A percentile compares a stretch with the other conserved stretches of the same genome.
These are phyloP conservation scores for Euphorbia lathyris DNA, from an alignment of 345 rosid species.

Conservation along the genomic window DNA sequence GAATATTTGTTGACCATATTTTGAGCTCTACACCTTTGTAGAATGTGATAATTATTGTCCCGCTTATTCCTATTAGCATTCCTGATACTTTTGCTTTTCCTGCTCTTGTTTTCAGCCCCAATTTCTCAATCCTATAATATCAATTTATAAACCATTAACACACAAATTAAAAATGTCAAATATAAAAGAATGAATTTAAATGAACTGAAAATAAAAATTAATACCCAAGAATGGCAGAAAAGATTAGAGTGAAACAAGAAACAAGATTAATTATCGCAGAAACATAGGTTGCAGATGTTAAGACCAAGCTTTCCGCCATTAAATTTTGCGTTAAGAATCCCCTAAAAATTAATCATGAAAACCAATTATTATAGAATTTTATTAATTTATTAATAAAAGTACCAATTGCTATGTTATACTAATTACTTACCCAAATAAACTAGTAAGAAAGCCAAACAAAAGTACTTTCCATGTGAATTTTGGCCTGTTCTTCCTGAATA, in stretches of 20 bases:
- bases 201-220: not conserved
- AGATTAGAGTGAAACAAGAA: slow-evolving; percentile 1
- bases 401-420: too few species aligned
- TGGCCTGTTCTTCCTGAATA: slow-evolving; percentile 13
- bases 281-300: slow-evolving; percentile 15
- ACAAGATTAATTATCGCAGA: slow-evolving; percentile 8
- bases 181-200: too few species aligned
- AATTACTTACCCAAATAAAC: slow-evolving; percentile 8
- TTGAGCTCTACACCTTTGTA: slow-evolving; percentile 16
- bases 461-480: slow-evolving; percentile 9
- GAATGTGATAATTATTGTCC: slow-evolving; percentile 20
- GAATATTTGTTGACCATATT: slow-evolving; percentile 16
- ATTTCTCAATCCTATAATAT: slow-evolving; percentile 12
- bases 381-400: too few species aligned
- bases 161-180: too few species aligned
- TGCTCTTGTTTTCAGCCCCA: not conserved
- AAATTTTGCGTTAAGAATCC: slow-evolving; percentile 7
- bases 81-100: slow-evolving; percentile 22
- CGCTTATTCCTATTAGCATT: slow-evolving; percentile 16
- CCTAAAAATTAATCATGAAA: not conserved
- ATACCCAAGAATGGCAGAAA: slow-evolving; percentile 6
- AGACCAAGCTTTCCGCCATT: slow-evolving; percentile 2
- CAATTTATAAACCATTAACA: not conserved
- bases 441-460: not conserved
- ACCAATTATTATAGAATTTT: too few species aligned